Percentiles rank a stretch among this genome's conserved stretches.
phyloP scores from a whole-genome alignment of 2,329 filamentous ascomycete species.

The Colletotrichum karsti region DNA sequence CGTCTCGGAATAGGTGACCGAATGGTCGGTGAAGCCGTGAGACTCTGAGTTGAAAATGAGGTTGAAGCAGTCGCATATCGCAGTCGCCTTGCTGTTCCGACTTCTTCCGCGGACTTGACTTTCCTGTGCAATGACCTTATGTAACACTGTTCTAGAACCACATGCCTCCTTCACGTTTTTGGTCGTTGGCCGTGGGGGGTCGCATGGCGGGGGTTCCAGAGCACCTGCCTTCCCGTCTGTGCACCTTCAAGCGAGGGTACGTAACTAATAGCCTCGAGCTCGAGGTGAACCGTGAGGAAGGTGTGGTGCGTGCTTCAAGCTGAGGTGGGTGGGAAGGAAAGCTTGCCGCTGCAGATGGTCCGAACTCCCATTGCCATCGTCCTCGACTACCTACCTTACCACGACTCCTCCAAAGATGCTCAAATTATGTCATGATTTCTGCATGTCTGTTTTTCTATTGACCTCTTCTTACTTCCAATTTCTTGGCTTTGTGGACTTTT shows the following conservation, averaged over 20 bases:
- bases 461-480: background rate
- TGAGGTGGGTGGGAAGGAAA: background rate
- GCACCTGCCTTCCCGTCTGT: background rate
- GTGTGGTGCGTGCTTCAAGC: background rate
- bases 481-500: background rate
- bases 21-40: background rate
- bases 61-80: background rate
- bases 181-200: background rate
- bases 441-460: background rate
- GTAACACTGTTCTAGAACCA: constrained; percentile 1
- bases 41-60: background rate
- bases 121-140: background rate
- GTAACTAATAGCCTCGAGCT: too few species aligned
- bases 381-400: too few species aligned
- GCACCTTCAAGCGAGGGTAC: background rate
- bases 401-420: background rate
- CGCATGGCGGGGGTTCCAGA: background rate
- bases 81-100: background rate
- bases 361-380: background rate
- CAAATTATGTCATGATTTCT: background rate
- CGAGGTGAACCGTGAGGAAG: background rate
- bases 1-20: background rate
- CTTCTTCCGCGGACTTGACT: background rate
- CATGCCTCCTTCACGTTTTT: background rate
- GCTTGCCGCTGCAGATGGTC: background rate